These are phyloP conservation scores for Penicillium flavigenum DNA, from an alignment of 495 filamentous ascomycete species.

Conservation along the genomic window DNA sequence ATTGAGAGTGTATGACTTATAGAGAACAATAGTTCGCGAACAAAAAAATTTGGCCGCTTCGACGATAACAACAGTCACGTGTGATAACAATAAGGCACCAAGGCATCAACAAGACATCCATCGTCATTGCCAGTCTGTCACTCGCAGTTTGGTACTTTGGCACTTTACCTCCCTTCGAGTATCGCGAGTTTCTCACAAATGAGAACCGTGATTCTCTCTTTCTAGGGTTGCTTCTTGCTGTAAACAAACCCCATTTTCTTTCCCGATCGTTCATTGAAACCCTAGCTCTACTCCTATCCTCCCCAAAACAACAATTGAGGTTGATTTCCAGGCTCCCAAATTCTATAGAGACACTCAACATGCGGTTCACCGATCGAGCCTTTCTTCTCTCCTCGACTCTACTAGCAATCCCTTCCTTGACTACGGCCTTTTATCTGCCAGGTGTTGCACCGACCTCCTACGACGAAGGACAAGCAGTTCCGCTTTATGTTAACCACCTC, in stretches of 20 bases:
- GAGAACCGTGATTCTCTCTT: slow-evolving; percentile 7
- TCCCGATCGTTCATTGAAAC: not conserved
- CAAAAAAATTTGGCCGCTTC: slow-evolving; percentile 30
- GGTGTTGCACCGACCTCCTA: slow-evolving; percentile 96
- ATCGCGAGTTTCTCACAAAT: slow-evolving; percentile 4
- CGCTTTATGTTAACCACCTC: slow-evolving; percentile 87
- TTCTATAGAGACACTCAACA: slow-evolving; percentile 28
- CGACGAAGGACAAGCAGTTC: slow-evolving; percentile 69
- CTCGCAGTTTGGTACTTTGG: slow-evolving; percentile 2
- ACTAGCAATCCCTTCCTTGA: slow-evolving; percentile 45
- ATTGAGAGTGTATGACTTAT: slow-evolving; percentile 18
- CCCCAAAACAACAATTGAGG: slow-evolving; percentile 16
- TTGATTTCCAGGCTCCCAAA: slow-evolving; percentile 11
- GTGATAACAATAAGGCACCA: slow-evolving; percentile 11
- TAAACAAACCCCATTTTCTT: not conserved
- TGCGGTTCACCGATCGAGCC: slow-evolving; percentile 40
- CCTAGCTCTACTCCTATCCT: slow-evolving; percentile 2
- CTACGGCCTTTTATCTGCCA: slow-evolving; percentile 88
- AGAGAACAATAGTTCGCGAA: slow-evolving; percentile 9
- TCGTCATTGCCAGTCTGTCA: slow-evolving; percentile 16
- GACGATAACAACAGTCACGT: slow-evolving; percentile 41
- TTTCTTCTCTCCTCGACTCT: slow-evolving; percentile 32
- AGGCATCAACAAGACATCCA: slow-evolving; percentile 1
- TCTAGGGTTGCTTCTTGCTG: slow-evolving; percentile 4
- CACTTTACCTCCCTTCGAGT: not conserved